Evolutionary conservation across 2,329 filamentous ascomycete species (phyloP).

Genomic region (Purpureocillium lavendulum): DNA sequence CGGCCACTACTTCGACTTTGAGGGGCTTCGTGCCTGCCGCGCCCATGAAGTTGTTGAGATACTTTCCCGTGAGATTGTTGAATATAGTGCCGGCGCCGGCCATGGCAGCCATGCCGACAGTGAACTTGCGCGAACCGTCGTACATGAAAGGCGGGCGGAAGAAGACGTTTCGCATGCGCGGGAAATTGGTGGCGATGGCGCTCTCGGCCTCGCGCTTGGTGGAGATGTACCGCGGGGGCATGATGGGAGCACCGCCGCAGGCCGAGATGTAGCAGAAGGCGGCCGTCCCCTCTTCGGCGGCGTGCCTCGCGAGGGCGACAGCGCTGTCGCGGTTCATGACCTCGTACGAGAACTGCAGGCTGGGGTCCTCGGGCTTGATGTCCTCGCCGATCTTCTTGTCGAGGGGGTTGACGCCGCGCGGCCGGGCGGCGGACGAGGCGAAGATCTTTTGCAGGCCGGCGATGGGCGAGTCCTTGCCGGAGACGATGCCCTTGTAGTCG

Average conservation of each 20-base stretch:
- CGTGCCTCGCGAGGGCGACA: slow-evolving; percentile 72
- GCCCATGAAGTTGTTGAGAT: slow-evolving; percentile 70
- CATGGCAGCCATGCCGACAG: slow-evolving; percentile 73
- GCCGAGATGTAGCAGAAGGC: slow-evolving; percentile 87
- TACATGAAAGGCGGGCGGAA: slow-evolving; percentile 83
- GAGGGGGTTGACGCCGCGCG: slow-evolving; percentile 56
- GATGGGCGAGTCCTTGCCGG: slow-evolving; percentile 75
- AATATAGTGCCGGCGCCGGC: slow-evolving; percentile 67
- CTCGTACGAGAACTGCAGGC: slow-evolving; percentile 85
- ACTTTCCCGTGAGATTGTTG: slow-evolving; percentile 69
- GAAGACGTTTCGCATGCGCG: slow-evolving; percentile 70
- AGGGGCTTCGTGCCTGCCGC: slow-evolving; percentile 78
- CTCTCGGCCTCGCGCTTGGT: slow-evolving; percentile 89
- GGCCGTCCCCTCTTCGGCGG: slow-evolving; percentile 52
- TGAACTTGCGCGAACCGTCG: slow-evolving; percentile 72
- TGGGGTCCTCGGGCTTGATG: slow-evolving; percentile 56
- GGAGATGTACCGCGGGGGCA: slow-evolving; percentile 77
- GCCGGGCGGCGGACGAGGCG: slow-evolving; percentile 50
- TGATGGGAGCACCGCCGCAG: slow-evolving; percentile 72
- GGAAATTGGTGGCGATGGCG: slow-evolving; percentile 64
- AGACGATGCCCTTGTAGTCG: slow-evolving; percentile 91
- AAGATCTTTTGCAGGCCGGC: slow-evolving; percentile 74
- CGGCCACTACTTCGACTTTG: slow-evolving; percentile 78
- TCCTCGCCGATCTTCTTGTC: slow-evolving; percentile 49
- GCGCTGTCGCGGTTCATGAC: slow-evolving; percentile 93